A percentile compares a stretch with the other conserved stretches of the same genome.
phyloP scores from a whole-genome alignment of 768 basidiomycete species.

The Trametes coccinea region DNA sequence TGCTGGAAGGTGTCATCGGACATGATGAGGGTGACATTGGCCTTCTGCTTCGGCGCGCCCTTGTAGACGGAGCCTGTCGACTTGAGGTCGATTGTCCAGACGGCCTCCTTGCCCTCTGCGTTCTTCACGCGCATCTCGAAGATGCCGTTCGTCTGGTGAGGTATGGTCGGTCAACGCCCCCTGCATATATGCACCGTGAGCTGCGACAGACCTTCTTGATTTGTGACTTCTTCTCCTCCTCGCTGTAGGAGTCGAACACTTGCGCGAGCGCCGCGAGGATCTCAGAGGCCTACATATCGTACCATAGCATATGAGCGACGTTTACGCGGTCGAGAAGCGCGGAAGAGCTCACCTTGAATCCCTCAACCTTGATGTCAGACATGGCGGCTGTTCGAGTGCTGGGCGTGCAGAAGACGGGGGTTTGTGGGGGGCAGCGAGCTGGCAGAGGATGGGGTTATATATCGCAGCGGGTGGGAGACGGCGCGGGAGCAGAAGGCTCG shows the following conservation, averaged over 20 bases:
- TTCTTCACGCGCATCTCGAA: constrained; percentile 86
- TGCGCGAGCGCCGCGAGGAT: constrained; percentile 54
- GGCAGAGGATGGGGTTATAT: constrained; percentile 8
- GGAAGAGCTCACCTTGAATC: constrained; percentile 62
- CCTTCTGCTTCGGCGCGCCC: constrained; percentile 67
- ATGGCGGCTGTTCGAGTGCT: constrained; percentile 35
- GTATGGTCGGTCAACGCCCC: neutral
- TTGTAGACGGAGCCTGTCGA: constrained; percentile 75
- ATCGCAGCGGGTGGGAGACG: neutral
- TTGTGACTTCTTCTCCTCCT: constrained; percentile 63
- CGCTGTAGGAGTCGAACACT: constrained; percentile 54
- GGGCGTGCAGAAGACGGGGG: constrained; percentile 4
- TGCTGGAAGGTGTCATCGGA: constrained; percentile 74
- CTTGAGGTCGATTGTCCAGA: constrained; percentile 95
- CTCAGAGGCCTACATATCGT: constrained; percentile 57
- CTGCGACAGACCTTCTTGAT: constrained; percentile 65
- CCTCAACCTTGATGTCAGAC: constrained; percentile 71
- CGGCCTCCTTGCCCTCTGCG: constrained; percentile 62
- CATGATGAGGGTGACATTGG: constrained; percentile 81
- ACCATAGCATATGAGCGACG: neutral
- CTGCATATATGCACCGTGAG: no score
- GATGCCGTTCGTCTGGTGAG: constrained; percentile 74
- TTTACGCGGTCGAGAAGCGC: neutral
- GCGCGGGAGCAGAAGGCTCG: constrained; percentile 16
- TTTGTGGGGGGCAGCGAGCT: neutral